A percentile compares a stretch with the other conserved stretches of the same genome.
These are phyloP conservation scores for Kazachstania sp. DNA, from an alignment of 1,139 yeast species.

Conservation along the genomic window DNA sequence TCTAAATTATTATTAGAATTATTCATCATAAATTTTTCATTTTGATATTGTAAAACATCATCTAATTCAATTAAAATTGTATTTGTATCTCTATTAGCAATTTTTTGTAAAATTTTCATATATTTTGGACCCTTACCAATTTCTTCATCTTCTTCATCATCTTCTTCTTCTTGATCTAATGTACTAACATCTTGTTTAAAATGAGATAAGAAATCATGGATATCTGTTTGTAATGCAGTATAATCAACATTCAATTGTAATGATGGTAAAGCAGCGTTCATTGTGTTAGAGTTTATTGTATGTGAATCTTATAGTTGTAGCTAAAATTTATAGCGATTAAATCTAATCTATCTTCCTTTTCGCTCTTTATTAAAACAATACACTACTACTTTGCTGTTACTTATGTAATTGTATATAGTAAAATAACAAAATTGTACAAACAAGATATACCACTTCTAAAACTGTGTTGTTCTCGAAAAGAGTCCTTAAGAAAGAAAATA, in stretches of 20 bases:
- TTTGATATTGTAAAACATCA: slow-evolving; percentile 64
- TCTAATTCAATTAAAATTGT: slow-evolving; percentile 72
- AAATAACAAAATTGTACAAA: no score
- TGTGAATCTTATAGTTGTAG: no score
- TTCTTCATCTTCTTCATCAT: slow-evolving; percentile 30
- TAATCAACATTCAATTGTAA: slow-evolving; percentile 57
- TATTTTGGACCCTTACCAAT: slow-evolving; percentile 60
- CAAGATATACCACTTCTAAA: neutral
- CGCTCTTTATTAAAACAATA: no score
- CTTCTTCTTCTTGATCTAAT: slow-evolving; percentile 22
- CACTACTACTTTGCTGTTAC: no score
- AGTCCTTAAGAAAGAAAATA: neutral
- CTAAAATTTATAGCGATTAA: no score
- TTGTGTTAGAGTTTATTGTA: slow-evolving; percentile 1
- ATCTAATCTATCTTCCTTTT: no score
- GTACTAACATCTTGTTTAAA: slow-evolving; percentile 36
- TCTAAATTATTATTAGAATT: slow-evolving; percentile 18
- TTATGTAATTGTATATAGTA: no score
- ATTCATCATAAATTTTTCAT: slow-evolving; percentile 27
- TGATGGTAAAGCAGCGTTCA: slow-evolving; percentile 29
- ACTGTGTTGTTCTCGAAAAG: neutral
- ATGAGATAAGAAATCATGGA: slow-evolving; percentile 52
- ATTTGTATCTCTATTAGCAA: slow-evolving; percentile 74
- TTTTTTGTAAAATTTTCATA: slow-evolving; percentile 60
- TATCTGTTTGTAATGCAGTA: slow-evolving; percentile 42